These are phyloP conservation scores for Talaromyces sp. DNA, from an alignment of 2,329 filamentous ascomycete species.

Conservation along the genomic window DNA sequence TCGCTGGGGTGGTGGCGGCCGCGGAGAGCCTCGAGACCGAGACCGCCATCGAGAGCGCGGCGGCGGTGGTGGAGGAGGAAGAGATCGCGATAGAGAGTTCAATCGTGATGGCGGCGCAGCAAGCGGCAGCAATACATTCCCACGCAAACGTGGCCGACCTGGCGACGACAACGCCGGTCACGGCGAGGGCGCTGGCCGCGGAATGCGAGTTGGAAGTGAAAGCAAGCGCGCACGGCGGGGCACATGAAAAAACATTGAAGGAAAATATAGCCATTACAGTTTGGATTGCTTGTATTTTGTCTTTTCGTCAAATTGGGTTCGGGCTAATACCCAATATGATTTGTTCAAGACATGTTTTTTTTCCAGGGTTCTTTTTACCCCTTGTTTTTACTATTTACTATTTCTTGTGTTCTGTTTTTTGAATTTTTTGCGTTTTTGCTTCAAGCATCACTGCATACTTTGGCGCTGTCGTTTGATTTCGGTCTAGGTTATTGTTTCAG, in stretches of 20 bases:
- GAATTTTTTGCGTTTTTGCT: not conserved
- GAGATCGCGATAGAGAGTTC: slow-evolving; percentile 25
- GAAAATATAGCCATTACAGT: not conserved
- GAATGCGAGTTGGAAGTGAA: slow-evolving; percentile 34
- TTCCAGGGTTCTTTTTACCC: not conserved
- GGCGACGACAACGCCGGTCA: slow-evolving; percentile 28
- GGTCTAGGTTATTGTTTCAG: not conserved
- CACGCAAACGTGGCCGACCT: slow-evolving; percentile 33
- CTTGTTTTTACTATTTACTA: not conserved
- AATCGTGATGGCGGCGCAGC: slow-evolving; percentile 29
- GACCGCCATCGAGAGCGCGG: slow-evolving; percentile 30
- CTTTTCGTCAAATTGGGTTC: not conserved
- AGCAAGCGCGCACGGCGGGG: slow-evolving; percentile 38
- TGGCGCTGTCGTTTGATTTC: not conserved
- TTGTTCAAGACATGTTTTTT: not conserved
- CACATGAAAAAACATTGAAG: slow-evolving; percentile 16
- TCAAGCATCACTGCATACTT: not conserved
- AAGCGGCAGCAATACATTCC: slow-evolving; percentile 22
- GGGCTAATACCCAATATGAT: not conserved
- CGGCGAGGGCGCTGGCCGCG: slow-evolving; percentile 25
- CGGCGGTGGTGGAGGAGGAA: slow-evolving; percentile 23
- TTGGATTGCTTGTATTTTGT: not conserved
- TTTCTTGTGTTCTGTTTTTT: not conserved
- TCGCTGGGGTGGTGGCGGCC: slow-evolving; percentile 25
- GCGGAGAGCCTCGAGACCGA: slow-evolving; percentile 28